A percentile compares a stretch with the other conserved stretches of the same genome.
phyloP scores from a whole-genome alignment of 768 basidiomycete species.

The Trametes cinnabarina region DNA sequence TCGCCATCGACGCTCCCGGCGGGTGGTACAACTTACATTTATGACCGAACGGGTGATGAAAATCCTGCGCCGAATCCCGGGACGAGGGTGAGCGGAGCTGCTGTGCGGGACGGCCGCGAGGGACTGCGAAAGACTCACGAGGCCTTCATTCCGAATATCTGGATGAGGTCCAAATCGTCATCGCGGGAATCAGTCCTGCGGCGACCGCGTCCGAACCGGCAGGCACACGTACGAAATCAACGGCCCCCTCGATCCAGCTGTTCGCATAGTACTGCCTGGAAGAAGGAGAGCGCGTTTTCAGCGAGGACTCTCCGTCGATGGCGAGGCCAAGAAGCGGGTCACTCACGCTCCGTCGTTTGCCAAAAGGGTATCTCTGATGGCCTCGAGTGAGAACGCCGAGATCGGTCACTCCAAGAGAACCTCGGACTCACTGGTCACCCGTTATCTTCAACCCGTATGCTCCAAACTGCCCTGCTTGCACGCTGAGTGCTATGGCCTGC shows the following conservation, averaged over 20 bases:
- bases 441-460: constrained; percentile 25
- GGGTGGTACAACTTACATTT: constrained; percentile 18
- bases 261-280: constrained; percentile 24
- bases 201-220: background rate
- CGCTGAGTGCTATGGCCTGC: constrained; percentile 25
- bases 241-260: constrained; percentile 26
- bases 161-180: background rate
- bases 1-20: background rate
- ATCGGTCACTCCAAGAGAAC: background rate
- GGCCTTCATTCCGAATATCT: constrained; percentile 25
- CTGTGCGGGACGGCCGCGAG: background rate
- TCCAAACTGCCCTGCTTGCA: constrained; percentile 21
- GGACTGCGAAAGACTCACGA: constrained; percentile 16
- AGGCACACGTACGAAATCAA: constrained; percentile 23
- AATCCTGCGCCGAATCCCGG: constrained; percentile 10
- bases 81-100: background rate
- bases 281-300: background rate
- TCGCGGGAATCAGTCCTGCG: background rate
- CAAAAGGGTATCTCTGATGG: constrained; percentile 22
- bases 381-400: background rate
- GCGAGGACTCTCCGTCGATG: background rate
- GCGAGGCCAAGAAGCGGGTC: too few relatives aligned
- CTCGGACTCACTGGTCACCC: constrained; percentile 19
- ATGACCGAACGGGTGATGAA: constrained; percentile 26
- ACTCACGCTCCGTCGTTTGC: constrained; percentile 25